Percentiles rank a stretch among this genome's conserved stretches.
These are phyloP conservation scores for Trichoderma reesei DNA, from an alignment of 495 filamentous ascomycete species.

Conservation along the genomic window DNA sequence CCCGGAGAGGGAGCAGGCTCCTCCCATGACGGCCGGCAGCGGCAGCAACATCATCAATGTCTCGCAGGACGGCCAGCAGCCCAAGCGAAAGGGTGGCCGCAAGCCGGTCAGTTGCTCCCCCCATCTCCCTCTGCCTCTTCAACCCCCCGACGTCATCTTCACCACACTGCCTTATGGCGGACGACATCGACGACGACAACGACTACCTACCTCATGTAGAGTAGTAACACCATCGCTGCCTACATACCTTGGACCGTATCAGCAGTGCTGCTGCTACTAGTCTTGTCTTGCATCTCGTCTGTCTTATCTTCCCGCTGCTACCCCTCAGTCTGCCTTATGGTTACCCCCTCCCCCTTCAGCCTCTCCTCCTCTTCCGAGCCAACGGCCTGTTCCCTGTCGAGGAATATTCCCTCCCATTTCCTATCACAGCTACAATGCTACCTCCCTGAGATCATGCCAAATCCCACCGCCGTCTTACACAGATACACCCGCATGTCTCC, in stretches of 20 bases:
- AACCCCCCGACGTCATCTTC: not conserved
- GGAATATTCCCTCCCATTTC: not conserved
- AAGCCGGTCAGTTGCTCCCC: slow-evolving; percentile 74
- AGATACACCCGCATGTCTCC: too few relatives aligned
- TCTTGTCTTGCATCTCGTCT: not conserved
- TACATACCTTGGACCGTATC: too few relatives aligned
- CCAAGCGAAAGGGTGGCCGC: slow-evolving; percentile 90
- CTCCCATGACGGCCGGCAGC: slow-evolving; percentile 16
- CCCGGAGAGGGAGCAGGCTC: slow-evolving; percentile 38
- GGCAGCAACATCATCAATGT: slow-evolving; percentile 23
- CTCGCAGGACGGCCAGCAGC: slow-evolving; percentile 38
- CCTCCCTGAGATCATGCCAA: too few relatives aligned
- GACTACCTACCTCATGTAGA: too few relatives aligned
- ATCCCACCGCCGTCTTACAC: too few relatives aligned
- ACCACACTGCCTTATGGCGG: not conserved
- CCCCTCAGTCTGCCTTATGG: not conserved
- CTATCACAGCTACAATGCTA: too few relatives aligned
- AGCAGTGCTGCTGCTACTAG: not conserved
- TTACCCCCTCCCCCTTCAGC: not conserved
- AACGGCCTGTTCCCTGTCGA: not conserved
- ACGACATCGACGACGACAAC: too few relatives aligned
- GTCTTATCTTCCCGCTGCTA: not conserved
- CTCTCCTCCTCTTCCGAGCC: not conserved
- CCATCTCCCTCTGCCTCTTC: slow-evolving; percentile 12
- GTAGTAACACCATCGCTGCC: too few relatives aligned